These are phyloP conservation scores for Penicillium oxalicum DNA, from an alignment of 2,329 filamentous ascomycete species.

Conservation along the genomic window DNA sequence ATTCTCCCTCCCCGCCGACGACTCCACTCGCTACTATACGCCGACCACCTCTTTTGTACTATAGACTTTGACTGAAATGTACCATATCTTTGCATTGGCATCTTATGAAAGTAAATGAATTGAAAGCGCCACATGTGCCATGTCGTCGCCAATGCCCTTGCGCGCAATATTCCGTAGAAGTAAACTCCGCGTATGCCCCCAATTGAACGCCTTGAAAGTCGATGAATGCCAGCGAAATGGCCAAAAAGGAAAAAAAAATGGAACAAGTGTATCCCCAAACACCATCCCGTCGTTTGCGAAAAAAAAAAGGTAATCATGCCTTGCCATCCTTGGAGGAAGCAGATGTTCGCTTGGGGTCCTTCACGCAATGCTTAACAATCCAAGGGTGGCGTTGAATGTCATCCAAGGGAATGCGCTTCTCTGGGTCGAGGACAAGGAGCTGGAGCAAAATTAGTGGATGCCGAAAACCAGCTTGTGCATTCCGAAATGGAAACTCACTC, in stretches of 20 bases:
- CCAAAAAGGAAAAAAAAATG: constrained; percentile 2
- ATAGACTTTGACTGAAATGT: constrained; percentile 19
- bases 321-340: constrained; percentile 31
- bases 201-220: constrained; percentile 11
- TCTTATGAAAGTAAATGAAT: constrained; percentile 11
- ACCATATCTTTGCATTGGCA: constrained; percentile 18
- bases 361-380: constrained; percentile 90
- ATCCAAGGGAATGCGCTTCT: constrained; percentile 85
- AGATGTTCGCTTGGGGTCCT: constrained; percentile 43
- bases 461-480: neutral
- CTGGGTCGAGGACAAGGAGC: constrained; percentile 86
- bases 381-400: constrained; percentile 87
- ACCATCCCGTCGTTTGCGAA: constrained; percentile 13
- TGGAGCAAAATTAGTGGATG: constrained; percentile 30
- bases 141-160: constrained; percentile 10
- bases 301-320: constrained; percentile 16
- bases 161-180: constrained; percentile 9
- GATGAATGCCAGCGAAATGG: constrained; percentile 1
- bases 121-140: constrained; percentile 14
- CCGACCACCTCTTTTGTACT: constrained; percentile 7
- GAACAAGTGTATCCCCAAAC: constrained; percentile 17
- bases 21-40: too few relatives aligned
- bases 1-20: constrained; percentile 1
- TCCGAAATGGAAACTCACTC: constrained; percentile 45
- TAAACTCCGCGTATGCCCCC: neutral